phyloP scores from a whole-genome alignment of 768 basidiomycete genomes.

The Crepidotus variabilis region DNA sequence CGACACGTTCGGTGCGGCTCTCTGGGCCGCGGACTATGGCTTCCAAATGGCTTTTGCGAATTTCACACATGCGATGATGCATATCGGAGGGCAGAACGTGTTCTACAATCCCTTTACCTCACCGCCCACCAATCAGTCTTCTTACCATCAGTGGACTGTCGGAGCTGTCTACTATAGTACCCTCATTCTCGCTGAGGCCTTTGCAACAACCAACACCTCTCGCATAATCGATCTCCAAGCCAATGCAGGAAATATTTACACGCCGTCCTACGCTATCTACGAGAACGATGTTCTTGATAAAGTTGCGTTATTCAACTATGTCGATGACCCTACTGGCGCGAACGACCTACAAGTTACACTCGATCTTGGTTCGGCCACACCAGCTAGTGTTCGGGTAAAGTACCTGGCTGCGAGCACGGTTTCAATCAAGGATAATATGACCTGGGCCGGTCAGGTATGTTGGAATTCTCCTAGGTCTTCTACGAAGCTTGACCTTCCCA shows the following conservation, averaged over 20 bases:
- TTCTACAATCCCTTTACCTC: constrained; percentile 51
- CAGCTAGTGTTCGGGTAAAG: constrained; percentile 40
- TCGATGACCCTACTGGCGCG: constrained; percentile 55
- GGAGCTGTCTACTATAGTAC: constrained; percentile 76
- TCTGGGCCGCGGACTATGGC: constrained; percentile 63
- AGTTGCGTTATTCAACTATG: constrained; percentile 70
- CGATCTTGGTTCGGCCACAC: constrained; percentile 43
- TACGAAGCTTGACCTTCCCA: constrained; percentile 49
- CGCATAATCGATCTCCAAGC: constrained; percentile 63
- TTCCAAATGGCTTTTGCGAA: constrained; percentile 55
- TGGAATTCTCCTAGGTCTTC: too few species aligned
- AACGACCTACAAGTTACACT: constrained; percentile 43
- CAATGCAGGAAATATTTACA: constrained; percentile 47
- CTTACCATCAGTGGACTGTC: constrained; percentile 68
- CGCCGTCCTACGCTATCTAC: constrained; percentile 72
- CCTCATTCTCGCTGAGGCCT: constrained; percentile 63
- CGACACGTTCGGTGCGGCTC: constrained; percentile 57
- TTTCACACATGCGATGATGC: constrained; percentile 45
- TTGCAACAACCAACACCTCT: constrained; percentile 57
- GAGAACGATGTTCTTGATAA: constrained; percentile 60
- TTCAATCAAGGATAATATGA: too few species aligned
- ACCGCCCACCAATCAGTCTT: constrained; percentile 54
- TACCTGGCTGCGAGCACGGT: too few species aligned
- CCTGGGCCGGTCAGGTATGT: too few species aligned
- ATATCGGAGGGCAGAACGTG: constrained; percentile 62